These are phyloP conservation scores for Leishmania major DNA, from an alignment of 208 protist species.

Conservation along the genomic window DNA sequence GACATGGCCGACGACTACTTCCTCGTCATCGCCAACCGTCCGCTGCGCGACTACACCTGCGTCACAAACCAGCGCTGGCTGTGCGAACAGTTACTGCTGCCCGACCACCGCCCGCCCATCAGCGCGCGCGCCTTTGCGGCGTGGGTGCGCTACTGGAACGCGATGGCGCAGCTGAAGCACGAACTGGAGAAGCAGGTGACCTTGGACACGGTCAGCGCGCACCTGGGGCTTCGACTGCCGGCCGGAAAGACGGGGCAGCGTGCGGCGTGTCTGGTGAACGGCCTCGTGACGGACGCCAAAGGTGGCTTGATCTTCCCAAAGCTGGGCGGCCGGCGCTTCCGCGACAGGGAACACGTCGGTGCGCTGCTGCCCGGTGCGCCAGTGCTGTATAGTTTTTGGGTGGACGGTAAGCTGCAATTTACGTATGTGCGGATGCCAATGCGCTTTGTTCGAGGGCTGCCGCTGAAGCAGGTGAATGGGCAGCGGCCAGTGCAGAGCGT, in stretches of 20 bases:
- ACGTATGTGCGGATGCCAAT: not conserved
- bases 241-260: not conserved
- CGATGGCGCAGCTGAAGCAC: slow-evolving; percentile 17
- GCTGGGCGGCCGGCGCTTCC: slow-evolving; percentile 16
- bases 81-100: slow-evolving; percentile 12
- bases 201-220: slow-evolving; percentile 18
- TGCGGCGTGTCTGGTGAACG: slow-evolving; percentile 28
- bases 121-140: slow-evolving; percentile 16
- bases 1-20: slow-evolving; percentile 17
- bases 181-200: slow-evolving; percentile 1
- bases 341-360: slow-evolving; percentile 5
- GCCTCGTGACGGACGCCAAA: slow-evolving; percentile 15
- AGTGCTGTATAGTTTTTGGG: slow-evolving; percentile 9
- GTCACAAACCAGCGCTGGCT: slow-evolving; percentile 28
- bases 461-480: not conserved
- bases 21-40: slow-evolving; percentile 24
- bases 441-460: not conserved
- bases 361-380: slow-evolving; percentile 14
- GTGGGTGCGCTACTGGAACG: slow-evolving; percentile 32
- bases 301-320: slow-evolving; percentile 26
- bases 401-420: not conserved
- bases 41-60: slow-evolving; percentile 27
- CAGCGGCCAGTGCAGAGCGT: not conserved
- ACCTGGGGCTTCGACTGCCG: slow-evolving; percentile 24
- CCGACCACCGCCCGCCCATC: slow-evolving; percentile 9